Base-by-base conservation (phyloP, 306 rosid species). In the Dryas octopetala region DNA sequence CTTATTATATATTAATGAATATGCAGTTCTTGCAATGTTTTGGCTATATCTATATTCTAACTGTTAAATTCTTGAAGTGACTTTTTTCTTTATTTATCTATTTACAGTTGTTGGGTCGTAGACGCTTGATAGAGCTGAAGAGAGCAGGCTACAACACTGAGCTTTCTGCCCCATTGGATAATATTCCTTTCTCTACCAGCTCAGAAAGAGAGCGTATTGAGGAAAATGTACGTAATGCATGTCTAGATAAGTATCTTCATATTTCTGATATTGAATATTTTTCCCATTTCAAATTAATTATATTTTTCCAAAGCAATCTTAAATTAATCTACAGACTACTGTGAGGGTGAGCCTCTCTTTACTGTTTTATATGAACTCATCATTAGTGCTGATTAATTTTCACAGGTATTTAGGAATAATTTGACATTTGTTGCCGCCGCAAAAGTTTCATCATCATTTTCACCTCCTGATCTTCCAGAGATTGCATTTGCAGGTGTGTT, bases 401-500 rank as follows among this genome's bases (percentile, higher is more conserved):
- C 16, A 65, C 90, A 95, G 99, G 62, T 82, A 75, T 95, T 91
- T 73, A 81, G 90, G 84, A 95, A 89, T 79, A 90, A 85, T 77
- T 78, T 95, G 85, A 88, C 88, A 6, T 95, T 91, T 86, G 92
- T 91, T 74, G 99, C 99, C 47, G 95, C 99, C 67, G 99, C 97
- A 12, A 92, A 91, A 79, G 89, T 80, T 69, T 90, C 97, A 26
- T 95, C 97, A 15, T 95, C 99, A 79, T 91, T 95, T 89, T 97
- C 97, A 15, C 93, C 93, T 67, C 92, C 93, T 64, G 82, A 78
- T 59, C 85, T 95, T 80, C 99, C 97, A 2, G 99, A 95, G 86
- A 92, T 95, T 83, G 99, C 99, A 83, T 95, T 95, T 83, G 99
- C 99, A 54, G 99, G 99, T 95, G 28, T 46, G 11, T 67, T 74